phyloP scores from a whole-genome alignment of 202 grass and related monocot species.

The Dendrocalamus latiflorus region DNA sequence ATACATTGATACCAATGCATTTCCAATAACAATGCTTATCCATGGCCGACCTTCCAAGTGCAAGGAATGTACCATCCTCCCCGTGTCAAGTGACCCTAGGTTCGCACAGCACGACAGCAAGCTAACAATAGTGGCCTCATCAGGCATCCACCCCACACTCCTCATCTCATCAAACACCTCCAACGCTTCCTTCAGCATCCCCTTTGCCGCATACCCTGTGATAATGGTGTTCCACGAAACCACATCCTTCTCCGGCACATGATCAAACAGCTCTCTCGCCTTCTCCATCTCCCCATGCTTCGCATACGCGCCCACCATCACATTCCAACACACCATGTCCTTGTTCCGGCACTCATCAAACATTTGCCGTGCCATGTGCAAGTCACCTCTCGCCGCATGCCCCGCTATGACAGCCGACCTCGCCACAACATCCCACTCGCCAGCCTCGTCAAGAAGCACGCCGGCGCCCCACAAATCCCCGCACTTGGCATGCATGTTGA shows the following conservation, averaged over 20 bases:
- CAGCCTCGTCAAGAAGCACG: slow-evolving; percentile 17
- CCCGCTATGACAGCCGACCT: slow-evolving; percentile 37
- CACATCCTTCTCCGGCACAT: slow-evolving; percentile 43
- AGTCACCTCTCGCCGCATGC: slow-evolving; percentile 32
- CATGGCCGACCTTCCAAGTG: slow-evolving; percentile 13
- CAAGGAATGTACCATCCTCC: slow-evolving; percentile 31
- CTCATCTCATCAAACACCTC: slow-evolving; percentile 43
- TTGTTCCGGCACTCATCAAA: slow-evolving; percentile 28
- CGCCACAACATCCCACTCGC: slow-evolving; percentile 28
- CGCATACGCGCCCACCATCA: slow-evolving; percentile 44
- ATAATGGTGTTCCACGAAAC: slow-evolving; percentile 64
- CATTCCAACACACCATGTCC: slow-evolving; percentile 41
- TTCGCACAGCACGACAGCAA: slow-evolving; percentile 41
- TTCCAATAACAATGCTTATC: too few species aligned
- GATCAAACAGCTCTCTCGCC: slow-evolving; percentile 38
- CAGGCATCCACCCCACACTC: slow-evolving; percentile 18
- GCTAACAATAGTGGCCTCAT: slow-evolving; percentile 39
- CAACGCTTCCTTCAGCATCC: slow-evolving; percentile 29
- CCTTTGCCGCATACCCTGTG: slow-evolving; percentile 30
- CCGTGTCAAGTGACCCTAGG: slow-evolving; percentile 22
- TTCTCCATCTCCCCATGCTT: slow-evolving; percentile 46
- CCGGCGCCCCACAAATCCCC: slow-evolving; percentile 23
- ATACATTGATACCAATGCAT: too few species aligned
- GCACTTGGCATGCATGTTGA: slow-evolving; percentile 45
- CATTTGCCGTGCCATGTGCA: slow-evolving; percentile 2